Evolutionary conservation across 352 stramenopile species (phyloP), one percentile per base, ranked within the genome.

Genomic region (Globisporangium spinosum): DNA sequence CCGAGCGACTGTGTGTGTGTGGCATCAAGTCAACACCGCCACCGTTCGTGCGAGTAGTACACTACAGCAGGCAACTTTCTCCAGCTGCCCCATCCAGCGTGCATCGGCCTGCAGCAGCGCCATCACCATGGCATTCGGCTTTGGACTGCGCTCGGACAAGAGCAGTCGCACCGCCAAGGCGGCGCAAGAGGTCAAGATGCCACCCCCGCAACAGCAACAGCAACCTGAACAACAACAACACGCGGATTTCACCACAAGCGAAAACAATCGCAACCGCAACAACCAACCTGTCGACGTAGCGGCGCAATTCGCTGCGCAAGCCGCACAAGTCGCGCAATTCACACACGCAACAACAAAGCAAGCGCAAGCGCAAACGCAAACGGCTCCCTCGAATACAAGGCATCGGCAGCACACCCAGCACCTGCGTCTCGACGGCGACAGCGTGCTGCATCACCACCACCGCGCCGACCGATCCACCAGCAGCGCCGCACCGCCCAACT

Each of bases 121-220:
- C 27, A 38, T n/a, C 20, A 7, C 29, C 55, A 70, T 70, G 65
- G 58, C 65, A 63, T 70, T 70, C 49, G 65, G 65, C 7, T 64
- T 64, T 55, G 55, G 64, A 12, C 58, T 65, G 17, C 65, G 65
- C 49, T 29, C 34, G 13, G 45, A 67, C 34, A 61, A 70, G 47
- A 62, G 34, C 65, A 62, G 58, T 59, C 27, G 58, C 58, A 43
- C 17, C 20, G 22, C 7, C 53, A 34, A 66, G n/a, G 35, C 58
- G 23, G 35, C 58, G 34, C 32, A 64, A 13, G 51, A 61, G 13
- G 22, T 17, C 20, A 51, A 58, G 29, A 34, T 40, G 40, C 15
- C 38, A 35, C 29, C 25, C 27, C 45, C 22, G 15, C 25, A 29
- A 17, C 38, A 25, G 1, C 38, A 43, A 10, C 20, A 68, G 13